Conservation (phyloP, 345 rosid genomes). For the Linum usitatissimum region DNA sequence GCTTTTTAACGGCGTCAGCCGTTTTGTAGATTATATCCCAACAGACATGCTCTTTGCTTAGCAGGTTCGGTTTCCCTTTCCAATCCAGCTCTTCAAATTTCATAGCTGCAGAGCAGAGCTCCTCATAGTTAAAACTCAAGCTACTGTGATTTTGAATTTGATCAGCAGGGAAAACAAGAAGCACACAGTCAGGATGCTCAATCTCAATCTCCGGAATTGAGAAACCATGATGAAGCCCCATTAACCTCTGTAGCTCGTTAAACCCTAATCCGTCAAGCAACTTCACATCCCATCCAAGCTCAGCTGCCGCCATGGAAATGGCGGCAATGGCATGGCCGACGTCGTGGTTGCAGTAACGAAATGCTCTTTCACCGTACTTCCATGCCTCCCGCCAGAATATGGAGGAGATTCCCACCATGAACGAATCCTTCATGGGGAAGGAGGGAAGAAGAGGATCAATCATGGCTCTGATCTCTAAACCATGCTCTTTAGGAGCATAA, state of each 20-base stretch:
- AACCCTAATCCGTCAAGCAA: conserved; percentile 70
- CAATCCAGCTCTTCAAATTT: conserved; percentile 42
- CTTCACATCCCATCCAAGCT: conserved; percentile 85
- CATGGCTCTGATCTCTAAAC: conserved; percentile 63
- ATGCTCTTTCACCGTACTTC: conserved; percentile 88
- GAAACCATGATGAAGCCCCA: conserved; percentile 47
- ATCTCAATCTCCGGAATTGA: conserved; percentile 44
- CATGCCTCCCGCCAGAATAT: conserved; percentile 93
- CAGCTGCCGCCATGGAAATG: conserved; percentile 61
- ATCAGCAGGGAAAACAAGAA: conserved; percentile 61
- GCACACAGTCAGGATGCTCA: conserved; percentile 83
- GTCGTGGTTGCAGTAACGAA: conserved; percentile 79
- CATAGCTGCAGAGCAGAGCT: conserved; percentile 28
- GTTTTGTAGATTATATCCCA: conserved; percentile 71
- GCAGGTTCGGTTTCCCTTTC: conserved; percentile 56
- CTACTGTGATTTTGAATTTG: conserved; percentile 1
- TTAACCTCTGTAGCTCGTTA: conserved; percentile 42
- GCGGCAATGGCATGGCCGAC: conserved; percentile 83
- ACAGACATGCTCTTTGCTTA: conserved; percentile 66
- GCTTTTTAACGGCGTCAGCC: conserved; percentile 69
- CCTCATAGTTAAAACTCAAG: conserved; percentile 35
- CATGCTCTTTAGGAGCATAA: conserved; percentile 70
- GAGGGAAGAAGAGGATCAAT: conserved; percentile 40
- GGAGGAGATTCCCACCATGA: conserved; percentile 59
- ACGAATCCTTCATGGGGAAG: conserved; percentile 33